These are phyloP conservation scores for Pyricularia sp. DNA, from an alignment of 2,329 filamentous ascomycete species.

Conservation along the genomic window DNA sequence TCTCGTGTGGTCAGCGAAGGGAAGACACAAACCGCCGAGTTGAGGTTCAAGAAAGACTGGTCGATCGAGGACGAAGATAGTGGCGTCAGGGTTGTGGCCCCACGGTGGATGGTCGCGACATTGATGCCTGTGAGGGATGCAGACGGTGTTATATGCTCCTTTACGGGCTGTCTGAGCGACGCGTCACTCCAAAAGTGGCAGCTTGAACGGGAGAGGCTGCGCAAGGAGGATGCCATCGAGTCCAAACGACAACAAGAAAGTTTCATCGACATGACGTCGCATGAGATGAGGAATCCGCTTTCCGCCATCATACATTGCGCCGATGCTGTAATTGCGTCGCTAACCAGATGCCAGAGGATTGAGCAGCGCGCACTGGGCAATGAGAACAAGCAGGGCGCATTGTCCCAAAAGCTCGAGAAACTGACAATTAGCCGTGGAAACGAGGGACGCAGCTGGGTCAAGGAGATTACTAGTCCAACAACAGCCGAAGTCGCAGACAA, in stretches of 20 bases:
- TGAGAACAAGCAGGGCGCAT: not conserved
- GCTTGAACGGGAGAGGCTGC: constrained; percentile 36
- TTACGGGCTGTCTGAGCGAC: constrained; percentile 38
- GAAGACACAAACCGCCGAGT: constrained; percentile 34
- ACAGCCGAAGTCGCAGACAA: not conserved
- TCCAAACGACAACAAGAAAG: constrained; percentile 64
- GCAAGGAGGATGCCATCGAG: constrained; percentile 47
- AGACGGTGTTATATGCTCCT: constrained; percentile 36
- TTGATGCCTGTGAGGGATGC: constrained; percentile 39
- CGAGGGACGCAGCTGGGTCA: not conserved
- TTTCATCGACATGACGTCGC: constrained; percentile 55
- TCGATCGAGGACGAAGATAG: constrained; percentile 30
- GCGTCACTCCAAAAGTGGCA: constrained; percentile 41
- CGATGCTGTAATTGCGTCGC: constrained; percentile 54
- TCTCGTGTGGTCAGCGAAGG: constrained; percentile 28
- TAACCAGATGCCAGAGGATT: constrained; percentile 21
- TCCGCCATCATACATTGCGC: constrained; percentile 67
- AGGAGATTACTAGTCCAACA: not conserved
- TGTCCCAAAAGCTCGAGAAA: not conserved
- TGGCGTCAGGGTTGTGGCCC: constrained; percentile 30
- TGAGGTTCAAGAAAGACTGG: constrained; percentile 38
- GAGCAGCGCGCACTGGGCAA: not conserved
- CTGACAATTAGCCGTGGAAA: not conserved
- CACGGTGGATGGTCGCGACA: constrained; percentile 38
- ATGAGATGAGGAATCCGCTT: constrained; percentile 66